Evolutionary conservation across 495 filamentous ascomycete species (phyloP), one percentile per base, ranked within the genome.

Genomic region (Penicillium taxi): DNA sequence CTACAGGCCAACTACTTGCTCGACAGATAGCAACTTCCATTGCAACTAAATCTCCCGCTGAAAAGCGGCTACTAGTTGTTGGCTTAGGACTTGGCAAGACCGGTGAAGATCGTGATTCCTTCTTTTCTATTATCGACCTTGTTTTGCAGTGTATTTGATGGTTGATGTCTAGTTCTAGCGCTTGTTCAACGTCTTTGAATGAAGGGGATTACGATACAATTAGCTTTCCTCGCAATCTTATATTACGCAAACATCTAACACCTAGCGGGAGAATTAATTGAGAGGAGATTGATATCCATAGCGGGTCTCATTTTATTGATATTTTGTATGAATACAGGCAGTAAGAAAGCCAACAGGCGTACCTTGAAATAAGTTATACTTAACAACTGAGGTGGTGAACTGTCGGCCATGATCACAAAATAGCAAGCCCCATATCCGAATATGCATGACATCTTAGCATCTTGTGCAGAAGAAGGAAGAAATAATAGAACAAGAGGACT

Each of bases 11-110:
- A 63, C 73, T 94, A 4, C 79, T 86, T 54, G 86, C 86, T 24
- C 82, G 83, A 33, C 88, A 95, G 51, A 84, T 96, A 41, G 91
- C 82, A 5, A 90, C 77, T 48, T 75, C 78, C 9, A 74, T 98
- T 41, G 63, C 75, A 21, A 76, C 76, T 35, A 79, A 77, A 44
- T 68, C 84, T 35, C 79, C 84, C 3, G 67, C 82, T 13, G 91
- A 98, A 58, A 78, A 71, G 46, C 74, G 91, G 35, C 77, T 84
- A 32, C 61, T 98, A 8, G 70, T 96, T 2, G 63, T 96, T 12
- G 91, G 89, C 0, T 57, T 96, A 20, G 91, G 91, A 2, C 58
- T 98, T 33, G 71, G 75, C 36, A 78, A 72, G 21, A 63, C 67
- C 7, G 74, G 74, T 26, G 58, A 73, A 27, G 77, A 75, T 23